A percentile compares a stretch with the other conserved stretches of the same genome.
These are phyloP conservation scores for Nidularia pulvinata DNA, from an alignment of 768 basidiomycete species.

Conservation along the genomic window DNA sequence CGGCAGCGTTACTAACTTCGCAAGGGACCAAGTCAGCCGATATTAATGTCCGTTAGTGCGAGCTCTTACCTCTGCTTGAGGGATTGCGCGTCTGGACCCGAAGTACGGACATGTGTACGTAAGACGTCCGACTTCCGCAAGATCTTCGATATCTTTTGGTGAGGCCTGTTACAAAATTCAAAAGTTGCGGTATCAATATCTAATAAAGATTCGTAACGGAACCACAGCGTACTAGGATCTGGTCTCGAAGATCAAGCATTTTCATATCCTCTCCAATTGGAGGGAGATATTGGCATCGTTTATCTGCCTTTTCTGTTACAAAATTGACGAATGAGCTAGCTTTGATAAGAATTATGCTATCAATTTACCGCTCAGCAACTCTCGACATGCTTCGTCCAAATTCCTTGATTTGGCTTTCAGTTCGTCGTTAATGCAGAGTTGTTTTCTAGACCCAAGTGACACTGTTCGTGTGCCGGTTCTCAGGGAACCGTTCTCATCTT, in stretches of 20 bases:
- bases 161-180: conserved; percentile 51
- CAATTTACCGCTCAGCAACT: conserved; percentile 65
- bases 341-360: neutral
- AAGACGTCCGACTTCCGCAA: conserved; percentile 70
- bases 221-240: conserved; percentile 70
- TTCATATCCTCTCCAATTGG: conserved; percentile 60
- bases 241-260: conserved; percentile 85
- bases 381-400: conserved; percentile 87
- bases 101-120: conserved; percentile 90
- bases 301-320: conserved; percentile 54
- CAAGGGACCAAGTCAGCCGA: neutral
- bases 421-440: conserved; percentile 90
- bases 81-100: conserved; percentile 83
- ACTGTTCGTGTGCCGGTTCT: conserved; percentile 53
- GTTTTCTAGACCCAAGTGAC: conserved; percentile 88
- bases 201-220: too few relatives aligned
- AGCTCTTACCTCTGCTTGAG: conserved; percentile 78
- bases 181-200: neutral
- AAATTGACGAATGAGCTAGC: neutral
- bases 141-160: conserved; percentile 94
- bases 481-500: conserved; percentile 16
- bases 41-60: neutral
- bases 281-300: conserved; percentile 80
- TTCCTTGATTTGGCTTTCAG: conserved; percentile 64
- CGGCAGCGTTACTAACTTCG: conserved; percentile 85